Conservation (phyloP, 345 rosid genomes). For the Xanthoceras sorbifolium region DNA sequence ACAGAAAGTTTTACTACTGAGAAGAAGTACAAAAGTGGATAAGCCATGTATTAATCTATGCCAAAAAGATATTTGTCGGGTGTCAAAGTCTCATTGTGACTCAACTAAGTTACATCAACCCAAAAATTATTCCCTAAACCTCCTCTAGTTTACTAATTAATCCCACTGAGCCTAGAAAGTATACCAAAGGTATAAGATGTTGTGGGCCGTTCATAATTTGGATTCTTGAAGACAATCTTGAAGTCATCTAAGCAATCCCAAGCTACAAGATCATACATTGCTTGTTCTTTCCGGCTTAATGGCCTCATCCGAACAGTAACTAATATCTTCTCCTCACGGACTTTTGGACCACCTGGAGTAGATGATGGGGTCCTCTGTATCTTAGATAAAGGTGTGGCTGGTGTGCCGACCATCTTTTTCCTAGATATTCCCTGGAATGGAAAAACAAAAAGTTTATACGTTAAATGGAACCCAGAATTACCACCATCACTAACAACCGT, state of each 20-base stretch:
- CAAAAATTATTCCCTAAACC: background rate
- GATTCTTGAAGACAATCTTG: constrained; percentile 62
- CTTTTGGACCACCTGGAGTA: constrained; percentile 66
- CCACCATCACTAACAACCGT: background rate
- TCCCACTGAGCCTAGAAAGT: background rate
- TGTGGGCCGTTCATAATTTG: constrained; percentile 57
- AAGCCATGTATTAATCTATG: background rate
- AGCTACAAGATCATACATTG: constrained; percentile 85
- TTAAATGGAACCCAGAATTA: background rate
- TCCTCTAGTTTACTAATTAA: background rate
- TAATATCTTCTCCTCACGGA: constrained; percentile 80
- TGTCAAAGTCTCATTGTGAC: background rate
- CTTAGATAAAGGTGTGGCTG: constrained; percentile 68
- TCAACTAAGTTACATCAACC: background rate
- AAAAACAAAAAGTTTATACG: constrained; percentile 2
- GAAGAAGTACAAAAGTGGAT: background rate
- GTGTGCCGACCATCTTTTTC: constrained; percentile 56
- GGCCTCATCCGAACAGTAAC: constrained; percentile 90
- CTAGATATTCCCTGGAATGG: constrained; percentile 19
- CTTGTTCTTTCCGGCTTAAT: constrained; percentile 76
- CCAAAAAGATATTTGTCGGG: background rate
- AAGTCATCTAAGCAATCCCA: constrained; percentile 84
- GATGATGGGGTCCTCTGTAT: constrained; percentile 45
- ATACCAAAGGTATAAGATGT: constrained; percentile 64
- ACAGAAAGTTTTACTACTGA: background rate